Evolutionary conservation across 1,284 basidiomycete genomes (phyloP).

Genomic region (Cryptococcus depauperatus): DNA sequence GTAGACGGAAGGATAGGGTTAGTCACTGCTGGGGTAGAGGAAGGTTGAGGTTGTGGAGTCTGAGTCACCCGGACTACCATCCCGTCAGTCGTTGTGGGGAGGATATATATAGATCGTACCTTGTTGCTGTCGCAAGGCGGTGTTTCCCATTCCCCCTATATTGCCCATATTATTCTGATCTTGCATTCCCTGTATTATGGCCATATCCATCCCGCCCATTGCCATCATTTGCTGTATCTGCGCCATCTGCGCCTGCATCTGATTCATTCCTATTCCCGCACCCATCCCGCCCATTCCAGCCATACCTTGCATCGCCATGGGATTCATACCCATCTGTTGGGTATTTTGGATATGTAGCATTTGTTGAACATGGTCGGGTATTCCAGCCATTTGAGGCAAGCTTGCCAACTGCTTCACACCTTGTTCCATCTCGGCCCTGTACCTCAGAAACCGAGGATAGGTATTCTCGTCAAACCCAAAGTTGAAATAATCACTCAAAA

Average conservation of each 20-base stretch:
- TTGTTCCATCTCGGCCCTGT: conserved; percentile 69
- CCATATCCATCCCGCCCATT: conserved; percentile 24
- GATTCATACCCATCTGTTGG: conserved; percentile 25
- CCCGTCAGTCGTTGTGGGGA: background rate
- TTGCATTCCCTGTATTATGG: conserved; percentile 9
- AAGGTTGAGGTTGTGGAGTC: background rate
- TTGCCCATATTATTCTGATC: conserved; percentile 11
- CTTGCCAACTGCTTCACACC: conserved; percentile 41
- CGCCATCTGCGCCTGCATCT: conserved; percentile 32
- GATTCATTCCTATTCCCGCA: conserved; percentile 14
- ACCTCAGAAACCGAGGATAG: conserved; percentile 86
- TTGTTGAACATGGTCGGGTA: background rate
- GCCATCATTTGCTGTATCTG: conserved; percentile 35
- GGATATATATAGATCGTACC: background rate
- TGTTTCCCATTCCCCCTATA: conserved; percentile 13
- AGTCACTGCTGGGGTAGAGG: too few relatives aligned
- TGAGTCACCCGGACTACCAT: background rate
- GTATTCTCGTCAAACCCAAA: conserved; percentile 97
- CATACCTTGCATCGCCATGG: conserved; percentile 14
- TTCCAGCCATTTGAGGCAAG: background rate
- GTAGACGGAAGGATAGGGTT: too few relatives aligned
- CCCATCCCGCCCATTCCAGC: background rate
- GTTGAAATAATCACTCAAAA: conserved; percentile 98
- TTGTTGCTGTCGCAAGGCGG: conserved; percentile 3
- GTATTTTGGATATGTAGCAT: too few relatives aligned